Evolutionary conservation across 2,329 filamentous ascomycete species (phyloP), one percentile per base, ranked within the genome.

Genomic region (Sclerotinia nivalis): DNA sequence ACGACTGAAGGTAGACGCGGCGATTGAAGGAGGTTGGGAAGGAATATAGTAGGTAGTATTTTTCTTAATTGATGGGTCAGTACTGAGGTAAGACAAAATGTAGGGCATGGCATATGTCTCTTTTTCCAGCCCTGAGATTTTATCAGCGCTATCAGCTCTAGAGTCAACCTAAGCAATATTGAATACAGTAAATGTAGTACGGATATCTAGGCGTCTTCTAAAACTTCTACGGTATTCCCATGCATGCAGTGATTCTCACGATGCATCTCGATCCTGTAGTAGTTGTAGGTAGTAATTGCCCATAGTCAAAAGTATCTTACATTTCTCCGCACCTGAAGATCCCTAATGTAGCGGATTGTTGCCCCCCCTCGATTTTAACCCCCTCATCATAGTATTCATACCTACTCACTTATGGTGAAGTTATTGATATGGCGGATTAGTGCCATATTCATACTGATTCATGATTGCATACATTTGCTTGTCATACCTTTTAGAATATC

Each of bases 21-120:
- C 61, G 52, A 52, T 43, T 40, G 61, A 28, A 54, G 31, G 61
- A 64, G 61, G 61, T 40, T 65, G 61, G 61, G 61, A 43, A 40
- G 49, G 47, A 64, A 50, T 37, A 37, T 34, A 28, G 47, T n/a
- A 59, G 25, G 52, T 20, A 18, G 56, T 37, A 43, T 43, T 43
- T 43, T 43, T 15, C 31, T 4, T 15, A 43, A 18, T 58, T n/a
- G 9, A 37, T 58, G 40, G 40, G 34, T 25, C 22, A 58, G 28
- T 5, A 15, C 40, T 43, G 40, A 43, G 40, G 40, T 43, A 43
- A 43, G 40, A 43, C 40, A 43, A 43, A 43, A 43, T 43, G 13
- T 43, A 43, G 40, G 2, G 34, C 22, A 40, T 34, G 55, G 55
- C 55, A 58, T 56, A 37, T 58, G 55, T 58, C 31, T 40, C 55